Base-by-base conservation (phyloP, 106 monocot species). In the Dioscorea zingiberensis region DNA sequence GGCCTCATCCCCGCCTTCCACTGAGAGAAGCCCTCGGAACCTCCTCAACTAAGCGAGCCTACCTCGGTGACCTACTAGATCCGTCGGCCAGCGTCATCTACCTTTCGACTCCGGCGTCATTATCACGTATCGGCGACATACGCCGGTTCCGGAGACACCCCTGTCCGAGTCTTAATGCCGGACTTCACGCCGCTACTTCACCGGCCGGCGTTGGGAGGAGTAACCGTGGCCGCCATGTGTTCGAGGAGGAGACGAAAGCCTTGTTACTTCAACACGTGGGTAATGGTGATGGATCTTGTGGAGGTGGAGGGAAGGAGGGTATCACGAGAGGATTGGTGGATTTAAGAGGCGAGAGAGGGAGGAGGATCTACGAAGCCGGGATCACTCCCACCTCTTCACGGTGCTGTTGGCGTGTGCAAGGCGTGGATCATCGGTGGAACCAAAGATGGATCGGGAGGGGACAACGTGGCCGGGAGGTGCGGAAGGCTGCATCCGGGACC, bases 111-210 rank as follows among this genome's bases (percentile, higher is more conserved):
- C 71, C 23, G 71, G 62, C 32, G 3, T 71, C 32, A 21, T 71
- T n/a, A 49, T 54, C 13, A 48, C n/a, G n/a, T n/a, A n/a, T 62
- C 46, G 69, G 46, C 55, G 55, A 68, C 67, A 17, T 68, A 29
- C 30, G 30, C 22, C 27, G 38, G 6, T 32, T 68, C 32, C 27
- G 29, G 54, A n/a, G 32, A n/a, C 22, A 23, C 56, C 22, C 2
- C 56, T 7, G 12, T 56, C 3, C 22, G 84, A 94, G 77, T n/a
- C n/a, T n/a, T 90, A 94, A 84, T 90, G 94, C 87, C 94, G 56
- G 90, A 94, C 75, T 85, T 94, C 87, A 84, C 90, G 60, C n/a
- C 48, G 71, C 32, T 86, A 86, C 73, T 86, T 86, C 73, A 86
- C 86, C 21, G 66, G 46, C 38, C 51, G 59, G 2, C 71, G 71